Base-by-base conservation (phyloP, 140 eudicot genomes). In the Oenanthe javanica region DNA sequence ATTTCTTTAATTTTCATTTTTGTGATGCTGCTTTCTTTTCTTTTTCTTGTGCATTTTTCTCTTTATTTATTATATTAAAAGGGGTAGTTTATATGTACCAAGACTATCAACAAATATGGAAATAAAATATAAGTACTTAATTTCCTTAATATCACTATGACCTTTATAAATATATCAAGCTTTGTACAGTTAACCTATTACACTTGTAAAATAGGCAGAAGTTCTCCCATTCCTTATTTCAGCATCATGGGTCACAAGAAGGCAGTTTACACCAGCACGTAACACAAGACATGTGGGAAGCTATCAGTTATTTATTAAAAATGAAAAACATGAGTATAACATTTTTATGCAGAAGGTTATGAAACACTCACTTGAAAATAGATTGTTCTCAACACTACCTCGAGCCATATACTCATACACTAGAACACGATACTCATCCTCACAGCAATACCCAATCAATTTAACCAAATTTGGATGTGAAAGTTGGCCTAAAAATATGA, bases 381-480 rank as follows among this genome's bases (percentile, higher is more conserved):
- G 88, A 81, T 90, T 90, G 85, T 88, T 90, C 76, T 94, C 98
- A 75, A 94, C 98, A 27, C 98, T 94, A 31, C 98, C 98, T 25
- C 96, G 90, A 49, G 92, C 89, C 98, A 94, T 91, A 80, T 91
- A 94, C 89, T 94, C 98, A n/a, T 94, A 94, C 77, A 94, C 90
- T 15, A 94, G 92, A 77, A 94, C 97, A 64, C 98, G 88, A 21
- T 94, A 93, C 69, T 94, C 91, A 47, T 90, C 91, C 87, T 94
- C 97, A 49, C 98, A 93, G 78, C 98, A 93, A 78, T 93, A 93
- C 46, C 98, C 98, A 49, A 93, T 90, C 85, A 94, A 73, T 84
- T 94, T 94, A 86, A 94, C 98, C 78, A 94, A 83, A 86, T 94
- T 94, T 67, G 98, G 98, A 85, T 94, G 98, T 57, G 98, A 91